A percentile compares a stretch with the other conserved stretches of the same genome.
Evolutionary conservation across 192 early-diverging fungal genomes (phyloP).

Genomic region (Linnemannia elongata): DNA sequence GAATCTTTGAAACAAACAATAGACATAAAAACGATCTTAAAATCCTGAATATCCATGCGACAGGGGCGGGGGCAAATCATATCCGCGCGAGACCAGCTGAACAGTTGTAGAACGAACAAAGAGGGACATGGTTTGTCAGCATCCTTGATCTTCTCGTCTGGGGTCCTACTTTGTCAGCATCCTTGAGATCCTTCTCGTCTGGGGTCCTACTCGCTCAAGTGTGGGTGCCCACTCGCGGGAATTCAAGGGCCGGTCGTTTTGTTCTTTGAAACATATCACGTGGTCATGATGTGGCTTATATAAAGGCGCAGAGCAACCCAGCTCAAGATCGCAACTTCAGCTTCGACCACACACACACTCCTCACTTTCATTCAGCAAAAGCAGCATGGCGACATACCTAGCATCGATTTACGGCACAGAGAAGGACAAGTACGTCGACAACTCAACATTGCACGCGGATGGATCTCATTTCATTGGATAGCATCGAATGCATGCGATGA

Average conservation of each 20-base stretch:
- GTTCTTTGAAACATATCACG: background rate
- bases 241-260: background rate
- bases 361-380: background rate
- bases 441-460: background rate
- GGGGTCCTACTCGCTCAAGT: too few species aligned
- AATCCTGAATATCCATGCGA: background rate
- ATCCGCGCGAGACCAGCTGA: background rate
- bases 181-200: background rate
- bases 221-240: background rate
- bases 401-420: constrained; percentile 97
- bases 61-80: background rate
- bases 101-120: background rate
- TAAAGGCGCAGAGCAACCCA: background rate
- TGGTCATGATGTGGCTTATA: background rate
- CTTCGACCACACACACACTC: background rate
- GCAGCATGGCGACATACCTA: constrained; percentile 82
- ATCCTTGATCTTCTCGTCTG: background rate
- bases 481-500: background rate
- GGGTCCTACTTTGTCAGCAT: constrained; percentile 9
- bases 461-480: background rate
- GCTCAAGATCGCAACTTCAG: background rate
- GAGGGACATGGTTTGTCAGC: background rate
- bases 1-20: background rate
- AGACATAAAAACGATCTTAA: background rate
- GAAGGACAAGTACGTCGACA: constrained; percentile 86